Base-by-base conservation (phyloP, 306 rosid species). In the Corylus americana region DNA sequence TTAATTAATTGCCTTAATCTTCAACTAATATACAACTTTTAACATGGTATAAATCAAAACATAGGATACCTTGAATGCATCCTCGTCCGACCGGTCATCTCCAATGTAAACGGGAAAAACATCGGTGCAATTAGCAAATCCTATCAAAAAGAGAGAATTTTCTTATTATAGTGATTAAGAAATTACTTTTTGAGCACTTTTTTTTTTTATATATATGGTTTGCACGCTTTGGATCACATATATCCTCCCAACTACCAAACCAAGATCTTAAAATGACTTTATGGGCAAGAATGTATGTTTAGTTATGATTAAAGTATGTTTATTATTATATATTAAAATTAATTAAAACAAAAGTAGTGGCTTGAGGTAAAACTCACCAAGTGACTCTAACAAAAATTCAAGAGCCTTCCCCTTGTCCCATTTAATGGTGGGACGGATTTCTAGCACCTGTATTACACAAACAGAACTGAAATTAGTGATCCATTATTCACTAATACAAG, bases 361-460 rank as follows among this genome's bases (percentile, higher is more conserved):
- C 6, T 14, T 8, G 16, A 70, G 37, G 37, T 44, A 18, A 63
- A 74, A 87, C 97, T 87, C 81, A 95, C 98, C 98, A 1, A 95
- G 98, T 73, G 98, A 88, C 81, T 92, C 94, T 61, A 95, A 78
- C 87, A 95, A 82, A 89, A 92, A 95, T 57, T 95, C 98, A 53
- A 95, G 88, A 35, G 98, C 98, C 73, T 90, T 90, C 73, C 98
- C 98, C 72, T 95, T 95, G 93, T 95, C 98, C 98, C 98, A 95
- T 87, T 92, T 92, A 86, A 95, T 91, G 31, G 96, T 76, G 64
- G 98, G 98, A 69, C 97, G 98, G 49, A 95, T 91, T 89, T 95
- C 98, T 55, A 95, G 79, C 49, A 95, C 98, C 98, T 94, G 89
- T 69, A 74, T 57, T 76, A 68, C 51, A 82, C 55, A 80, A 82